A percentile compares a stretch with the other conserved stretches of the same genome.
These are phyloP conservation scores for Zygosaccharomyces pseudorouxii DNA, from an alignment of 805 yeast species.

Conservation along the genomic window DNA sequence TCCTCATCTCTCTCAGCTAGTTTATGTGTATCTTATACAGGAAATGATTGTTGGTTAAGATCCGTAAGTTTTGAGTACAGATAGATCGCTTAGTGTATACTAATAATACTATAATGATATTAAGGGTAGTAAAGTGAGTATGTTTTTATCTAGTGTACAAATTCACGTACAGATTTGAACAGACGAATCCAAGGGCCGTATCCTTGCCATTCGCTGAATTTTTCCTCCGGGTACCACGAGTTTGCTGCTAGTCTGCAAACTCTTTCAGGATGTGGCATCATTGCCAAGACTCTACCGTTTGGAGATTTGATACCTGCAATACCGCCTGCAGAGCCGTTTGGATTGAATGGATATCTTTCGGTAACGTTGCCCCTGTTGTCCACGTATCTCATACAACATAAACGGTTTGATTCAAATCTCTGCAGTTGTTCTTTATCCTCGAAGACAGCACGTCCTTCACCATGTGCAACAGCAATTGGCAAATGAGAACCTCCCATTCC, in stretches of 20 bases:
- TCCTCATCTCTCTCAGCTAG: not conserved
- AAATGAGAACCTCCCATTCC: constrained; percentile 90
- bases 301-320: constrained; percentile 87
- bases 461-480: constrained; percentile 98
- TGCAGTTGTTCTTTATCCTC: constrained; percentile 41
- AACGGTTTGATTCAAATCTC: constrained; percentile 47
- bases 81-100: not conserved
- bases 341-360: constrained; percentile 85
- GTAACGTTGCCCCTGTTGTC: constrained; percentile 88
- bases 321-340: constrained; percentile 92
- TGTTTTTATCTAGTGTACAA: constrained; percentile 58
- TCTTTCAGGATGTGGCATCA: constrained; percentile 99
- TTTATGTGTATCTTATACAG: not conserved
- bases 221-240: constrained; percentile 79
- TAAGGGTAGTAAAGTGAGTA: not conserved
- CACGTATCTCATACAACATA: constrained; percentile 71
- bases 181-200: constrained; percentile 94
- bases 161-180: constrained; percentile 87
- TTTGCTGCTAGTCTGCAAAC: constrained; percentile 81
- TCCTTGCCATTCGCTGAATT: constrained; percentile 60
- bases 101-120: not conserved
- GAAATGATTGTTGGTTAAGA: constrained; percentile 2
- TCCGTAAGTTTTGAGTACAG: not conserved
- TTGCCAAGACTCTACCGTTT: constrained; percentile 91
- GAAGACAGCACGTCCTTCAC: constrained; percentile 92